A percentile compares a stretch with the other conserved stretches of the same genome.
Evolutionary conservation across 176 grass and related monocot species (phyloP).

Genomic region (Calamus simplicifolius): DNA sequence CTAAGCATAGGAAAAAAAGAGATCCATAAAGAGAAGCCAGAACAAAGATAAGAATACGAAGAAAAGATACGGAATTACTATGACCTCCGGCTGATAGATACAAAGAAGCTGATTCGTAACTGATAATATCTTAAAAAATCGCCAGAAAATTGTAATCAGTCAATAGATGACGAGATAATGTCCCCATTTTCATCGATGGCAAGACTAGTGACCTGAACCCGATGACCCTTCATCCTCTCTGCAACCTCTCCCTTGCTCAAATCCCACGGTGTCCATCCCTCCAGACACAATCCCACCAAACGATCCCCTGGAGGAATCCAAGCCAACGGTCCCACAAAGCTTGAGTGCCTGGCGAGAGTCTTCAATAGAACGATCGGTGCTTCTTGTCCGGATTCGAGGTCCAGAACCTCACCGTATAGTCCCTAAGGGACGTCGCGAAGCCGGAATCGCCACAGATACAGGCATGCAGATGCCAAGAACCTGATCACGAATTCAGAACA

Average conservation of each 20-base stretch:
- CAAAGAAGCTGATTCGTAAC: too few species aligned
- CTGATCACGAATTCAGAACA: constrained; percentile 13
- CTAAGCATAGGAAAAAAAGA: too few species aligned
- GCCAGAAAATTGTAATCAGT: constrained; percentile 38
- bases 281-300: constrained; percentile 82
- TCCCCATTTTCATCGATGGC: constrained; percentile 73
- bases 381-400: constrained; percentile 37
- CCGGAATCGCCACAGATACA: constrained; percentile 68
- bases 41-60: too few species aligned
- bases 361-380: constrained; percentile 49
- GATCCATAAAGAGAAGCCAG: too few species aligned
- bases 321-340: constrained; percentile 78
- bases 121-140: too few species aligned
- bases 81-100: too few species aligned
- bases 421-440: constrained; percentile 74
- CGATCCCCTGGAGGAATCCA: constrained; percentile 66
- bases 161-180: constrained; percentile 87
- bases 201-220: constrained; percentile 74
- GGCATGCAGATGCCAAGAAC: constrained; percentile 55
- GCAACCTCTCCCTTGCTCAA: not conserved
- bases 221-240: too few species aligned
- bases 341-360: constrained; percentile 68
- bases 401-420: constrained; percentile 69
- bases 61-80: too few species aligned
- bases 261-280: constrained; percentile 85